These are phyloP conservation scores for Endocladia muricata DNA, from an alignment of 31 red algal species.

Conservation along the genomic window DNA sequence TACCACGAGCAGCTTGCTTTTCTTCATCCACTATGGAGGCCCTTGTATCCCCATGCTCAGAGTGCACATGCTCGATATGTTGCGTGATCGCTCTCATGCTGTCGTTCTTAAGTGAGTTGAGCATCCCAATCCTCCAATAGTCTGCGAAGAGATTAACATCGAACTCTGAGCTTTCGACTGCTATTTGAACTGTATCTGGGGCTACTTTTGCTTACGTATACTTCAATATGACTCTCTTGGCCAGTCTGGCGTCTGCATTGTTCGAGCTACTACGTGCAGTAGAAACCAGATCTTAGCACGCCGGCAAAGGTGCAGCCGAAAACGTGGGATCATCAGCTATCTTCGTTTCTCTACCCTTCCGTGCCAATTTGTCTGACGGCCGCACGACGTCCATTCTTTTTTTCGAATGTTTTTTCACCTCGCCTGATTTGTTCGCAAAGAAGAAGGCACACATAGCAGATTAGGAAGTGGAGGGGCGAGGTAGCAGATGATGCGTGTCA, in stretches of 20 bases:
- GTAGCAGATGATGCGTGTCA: too few relatives aligned
- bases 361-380: too few relatives aligned
- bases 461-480: too few relatives aligned
- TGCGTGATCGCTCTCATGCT: conserved; percentile 5
- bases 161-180: neutral
- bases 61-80: neutral
- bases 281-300: neutral
- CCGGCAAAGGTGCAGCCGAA: neutral
- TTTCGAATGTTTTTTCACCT: too few relatives aligned
- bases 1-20: neutral
- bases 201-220: neutral
- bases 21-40: neutral
- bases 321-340: too few relatives aligned
- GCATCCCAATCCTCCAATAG: neutral
- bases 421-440: too few relatives aligned
- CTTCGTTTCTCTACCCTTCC: too few relatives aligned
- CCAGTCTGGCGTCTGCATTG: neutral
- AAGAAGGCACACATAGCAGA: too few relatives aligned
- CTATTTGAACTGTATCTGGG: neutral
- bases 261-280: neutral
- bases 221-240: neutral
- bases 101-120: neutral
- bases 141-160: conserved; percentile 12
- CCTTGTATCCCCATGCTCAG: neutral
- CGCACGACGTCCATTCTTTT: too few relatives aligned